Evolutionary conservation across 768 basidiomycete species (phyloP), one percentile per base, ranked within the genome.

Genomic region (Macrolepiota dolichaula): DNA sequence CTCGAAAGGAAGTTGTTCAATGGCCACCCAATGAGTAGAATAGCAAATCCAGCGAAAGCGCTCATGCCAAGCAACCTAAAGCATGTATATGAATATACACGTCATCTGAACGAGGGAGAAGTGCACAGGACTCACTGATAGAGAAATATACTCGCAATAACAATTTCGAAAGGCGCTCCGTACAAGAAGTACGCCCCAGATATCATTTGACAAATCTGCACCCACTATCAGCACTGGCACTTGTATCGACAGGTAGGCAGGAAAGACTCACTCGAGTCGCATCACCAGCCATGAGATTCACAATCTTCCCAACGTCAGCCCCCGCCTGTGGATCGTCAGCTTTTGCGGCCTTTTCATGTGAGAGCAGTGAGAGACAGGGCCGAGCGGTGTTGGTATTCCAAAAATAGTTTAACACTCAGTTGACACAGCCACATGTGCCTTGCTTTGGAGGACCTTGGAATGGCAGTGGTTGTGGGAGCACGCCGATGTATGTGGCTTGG

Each of bases 221-320:
- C 3, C n/a, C n/a, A 15, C 56, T n/a, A 32, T n/a, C n/a, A 46
- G 15, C 6, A 47, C 51, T 7, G 51, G 6, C 35, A 47, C 40
- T 17, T 17, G 36, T 7, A 19, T 25, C 22, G n/a, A n/a, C 25
- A 40, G 7, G 7, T 40, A 44, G 52, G 46, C 25, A n/a, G 22
- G 44, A 3, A 35, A 15, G 13, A 69, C 74, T 47, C 50, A 83
- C 79, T 52, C 79, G 74, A 67, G 86, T 88, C 2, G 87, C 85
- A 69, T 93, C 91, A 6, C 84, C 85, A 17, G 89, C 86, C 92
- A 96, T 96, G 40, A 95, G 73, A 65, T 93, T 92, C 58, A 95
- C 91, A 54, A 95, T 92, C 71, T 95, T 94, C 12, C 94, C 94
- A 12, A 90, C 79, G 69, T 94, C 91, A 6, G 94, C 94, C 17